Evolutionary conservation across 257 asterid species (phyloP), one percentile per base, ranked within the genome.

Genomic region (Lycium ferocissimum): DNA sequence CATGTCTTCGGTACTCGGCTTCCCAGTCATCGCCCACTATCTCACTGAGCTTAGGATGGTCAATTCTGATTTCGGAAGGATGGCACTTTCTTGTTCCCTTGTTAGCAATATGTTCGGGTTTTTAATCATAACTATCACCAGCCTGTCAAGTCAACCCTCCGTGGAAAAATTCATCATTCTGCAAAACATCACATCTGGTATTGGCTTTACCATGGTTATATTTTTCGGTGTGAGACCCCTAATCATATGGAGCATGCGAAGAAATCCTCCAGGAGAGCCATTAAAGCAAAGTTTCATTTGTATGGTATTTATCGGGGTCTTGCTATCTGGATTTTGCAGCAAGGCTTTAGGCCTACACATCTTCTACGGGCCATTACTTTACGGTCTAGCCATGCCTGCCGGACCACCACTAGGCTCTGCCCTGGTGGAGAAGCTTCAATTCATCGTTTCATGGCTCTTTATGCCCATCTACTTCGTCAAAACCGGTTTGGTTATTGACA

Each of bases 401-500:
- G 93, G 93, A 62, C 92, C 93, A n/a, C 93, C 92, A 2, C 45
- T 91, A 51, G 93, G 93, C 45, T 88, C 92, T 37, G 89, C 92
- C 9, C 33, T 91, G 10, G 83, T 89, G 56, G 90, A 91, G 86
- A 91, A 89, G 88, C 87, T 89, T 17, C 84, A 89, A 2, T 59
- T 86, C 49, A 53, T 91, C 40, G 83, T 79, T 2, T 73, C 88
- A 45, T 86, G 89, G 92, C 56, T 89, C 56, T 85, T 89, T 18
- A 89, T 89, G 93, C 92, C 92, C 37, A 86, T 88, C 70, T 88
- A 86, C 82, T 90, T 87, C 9, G 92, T 86, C 65, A 89, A 90
- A 70, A 89, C 65, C 22, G 93, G 93, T 18, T 71, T 87, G 86
- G 89, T 85, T 10, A 85, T 83, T 51, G 89, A 89, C 81, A 18